Base-by-base conservation (phyloP, 1,284 basidiomycete genomes). In the Meira nashicola region DNA sequence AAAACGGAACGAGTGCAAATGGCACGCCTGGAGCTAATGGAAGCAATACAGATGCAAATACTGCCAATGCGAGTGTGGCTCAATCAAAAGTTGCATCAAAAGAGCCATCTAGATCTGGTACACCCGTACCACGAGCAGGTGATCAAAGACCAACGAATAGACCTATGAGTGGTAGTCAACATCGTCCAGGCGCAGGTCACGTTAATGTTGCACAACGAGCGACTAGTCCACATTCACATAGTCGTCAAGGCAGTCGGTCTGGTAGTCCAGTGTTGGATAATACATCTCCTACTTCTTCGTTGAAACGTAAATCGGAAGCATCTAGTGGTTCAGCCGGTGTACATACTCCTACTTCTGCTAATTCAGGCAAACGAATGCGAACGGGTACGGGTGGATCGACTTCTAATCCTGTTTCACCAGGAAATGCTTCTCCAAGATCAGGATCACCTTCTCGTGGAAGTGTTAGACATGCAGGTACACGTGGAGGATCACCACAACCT, bases 201-300 rank as follows among this genome's bases (percentile, higher is more conserved):
- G 70, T 59, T 1, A 71, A 55, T 58, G 49, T 69, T 38, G 70
- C 70, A 2, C 70, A 71, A 43, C 63, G 70, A 12, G 70, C 70
- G 1, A 71, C 70, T 15, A 65, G 60, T 33, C 70, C 68, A 3
- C 23, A 53, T 41, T 4, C 21, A 19, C 50, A 53, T 38, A 53
- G 50, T 41, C 19, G 50, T 23, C 23, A 53, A 41, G 50, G 37
- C 28, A 53, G 50, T 53, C 50, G 50, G 14, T 53, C 50, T 37
- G 50, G 50, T 23, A 39, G 38, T 15, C 50, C 50, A 39, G 37
- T 39, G 2, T n/a, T 19, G 23, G 28, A 12, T 6, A 53, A 17
- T 19, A 39, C 50, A 2, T 41, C 50, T 5, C 28, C 28, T 33
- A 4, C 28, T 3, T 19, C 50, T 2, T 53, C 50, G 8, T 25